Evolutionary conservation across 257 asterid species (phyloP).

Genomic region (Solanum lycopersicoides): DNA sequence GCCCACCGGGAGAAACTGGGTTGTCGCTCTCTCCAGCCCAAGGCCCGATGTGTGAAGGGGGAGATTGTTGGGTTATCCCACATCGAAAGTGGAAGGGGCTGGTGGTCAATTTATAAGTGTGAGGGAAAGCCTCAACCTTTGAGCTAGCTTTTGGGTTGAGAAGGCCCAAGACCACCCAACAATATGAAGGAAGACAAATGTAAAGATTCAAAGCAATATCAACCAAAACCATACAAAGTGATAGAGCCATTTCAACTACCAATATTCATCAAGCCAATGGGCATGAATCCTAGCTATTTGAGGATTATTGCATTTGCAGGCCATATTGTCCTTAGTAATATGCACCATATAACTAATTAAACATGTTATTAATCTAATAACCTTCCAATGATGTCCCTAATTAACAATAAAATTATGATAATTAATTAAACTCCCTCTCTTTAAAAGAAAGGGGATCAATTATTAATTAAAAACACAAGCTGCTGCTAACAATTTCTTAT

Average conservation of each 20-base stretch:
- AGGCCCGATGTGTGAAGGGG: too few species aligned
- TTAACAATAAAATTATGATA: background rate
- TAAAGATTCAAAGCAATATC: background rate
- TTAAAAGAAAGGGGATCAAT: background rate
- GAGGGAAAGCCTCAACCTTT: too few species aligned
- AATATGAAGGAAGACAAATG: conserved; percentile 2
- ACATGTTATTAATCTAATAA: background rate
- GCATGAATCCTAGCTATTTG: background rate
- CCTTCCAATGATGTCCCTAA: background rate
- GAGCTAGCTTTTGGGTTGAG: too few species aligned
- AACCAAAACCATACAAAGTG: background rate
- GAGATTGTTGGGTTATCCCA: too few species aligned
- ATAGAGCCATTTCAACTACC: background rate
- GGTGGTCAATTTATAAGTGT: too few species aligned
- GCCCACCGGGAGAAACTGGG: too few species aligned
- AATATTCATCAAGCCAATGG: background rate
- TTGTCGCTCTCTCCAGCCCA: too few species aligned
- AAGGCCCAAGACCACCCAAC: too few species aligned
- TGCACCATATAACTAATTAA: background rate
- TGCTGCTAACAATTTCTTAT: background rate
- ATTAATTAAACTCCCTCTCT: background rate
- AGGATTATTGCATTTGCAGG: background rate
- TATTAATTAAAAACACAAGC: background rate
- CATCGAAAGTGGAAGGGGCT: too few species aligned
- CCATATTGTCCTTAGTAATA: background rate